These are phyloP conservation scores for Trichophyton schoenleinii DNA, from an alignment of 2,329 filamentous ascomycete genomes.

Conservation along the genomic window DNA sequence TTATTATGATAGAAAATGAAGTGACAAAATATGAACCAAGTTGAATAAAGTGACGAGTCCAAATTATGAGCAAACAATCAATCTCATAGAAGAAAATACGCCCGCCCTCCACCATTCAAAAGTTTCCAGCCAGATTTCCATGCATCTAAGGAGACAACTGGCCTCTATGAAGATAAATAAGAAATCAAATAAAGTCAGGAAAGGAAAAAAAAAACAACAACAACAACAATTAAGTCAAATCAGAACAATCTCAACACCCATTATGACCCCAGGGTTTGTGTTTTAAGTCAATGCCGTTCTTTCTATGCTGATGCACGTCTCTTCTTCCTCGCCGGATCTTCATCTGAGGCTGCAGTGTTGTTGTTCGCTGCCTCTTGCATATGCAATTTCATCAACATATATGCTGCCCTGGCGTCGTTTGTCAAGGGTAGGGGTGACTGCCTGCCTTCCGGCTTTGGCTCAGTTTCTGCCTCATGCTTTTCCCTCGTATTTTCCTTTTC, in stretches of 20 bases:
- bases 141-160: too few species aligned
- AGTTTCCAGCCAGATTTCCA: too few species aligned
- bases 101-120: neutral
- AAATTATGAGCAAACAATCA: too few species aligned
- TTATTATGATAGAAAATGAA: neutral
- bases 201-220: too few species aligned
- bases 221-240: neutral
- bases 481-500: neutral
- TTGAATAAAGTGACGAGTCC: too few species aligned
- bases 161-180: neutral
- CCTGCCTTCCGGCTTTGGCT: conserved; percentile 5
- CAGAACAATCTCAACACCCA: neutral
- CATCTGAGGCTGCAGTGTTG: conserved; percentile 13
- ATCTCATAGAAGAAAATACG: neutral
- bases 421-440: conserved; percentile 17
- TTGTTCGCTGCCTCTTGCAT: conserved; percentile 19
- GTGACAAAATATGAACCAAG: neutral
- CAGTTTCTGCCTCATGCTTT: neutral
- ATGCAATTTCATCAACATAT: conserved; percentile 26
- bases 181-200: neutral
- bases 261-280: neutral
- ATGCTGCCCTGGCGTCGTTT: conserved; percentile 26
- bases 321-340: conserved; percentile 11
- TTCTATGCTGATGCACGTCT: conserved; percentile 13
- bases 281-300: neutral